Percentiles rank a stretch among this genome's conserved stretches.
These are phyloP conservation scores for Fusarium fujikuroi DNA, from an alignment of 2,329 filamentous ascomycete species.

Conservation along the genomic window DNA sequence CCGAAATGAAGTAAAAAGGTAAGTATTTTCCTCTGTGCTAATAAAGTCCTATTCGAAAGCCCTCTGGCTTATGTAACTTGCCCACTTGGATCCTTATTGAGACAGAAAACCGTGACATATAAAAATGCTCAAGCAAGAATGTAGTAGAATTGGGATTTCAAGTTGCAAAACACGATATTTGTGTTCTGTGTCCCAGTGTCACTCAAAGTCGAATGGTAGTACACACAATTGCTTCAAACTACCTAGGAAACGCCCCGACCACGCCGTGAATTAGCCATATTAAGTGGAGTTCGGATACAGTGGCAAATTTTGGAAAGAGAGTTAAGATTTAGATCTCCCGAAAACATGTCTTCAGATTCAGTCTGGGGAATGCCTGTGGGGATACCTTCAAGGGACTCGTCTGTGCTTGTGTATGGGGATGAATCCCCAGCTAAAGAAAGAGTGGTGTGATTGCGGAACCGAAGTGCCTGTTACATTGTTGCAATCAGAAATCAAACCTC, in stretches of 20 bases:
- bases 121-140: background rate
- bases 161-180: too few species aligned
- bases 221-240: background rate
- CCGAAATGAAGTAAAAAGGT: background rate
- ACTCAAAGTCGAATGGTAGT: background rate
- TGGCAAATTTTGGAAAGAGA: background rate
- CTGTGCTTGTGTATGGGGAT: slow-evolving; percentile 22
- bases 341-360: background rate
- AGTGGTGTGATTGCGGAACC: slow-evolving; percentile 25
- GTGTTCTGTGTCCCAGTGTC: background rate
- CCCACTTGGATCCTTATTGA: background rate
- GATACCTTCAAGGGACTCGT: slow-evolving; percentile 19
- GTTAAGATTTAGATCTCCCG: background rate
- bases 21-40: background rate
- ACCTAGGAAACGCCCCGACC: background rate
- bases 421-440: background rate
- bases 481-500: background rate
- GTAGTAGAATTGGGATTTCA: background rate
- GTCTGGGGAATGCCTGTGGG: slow-evolving; percentile 22
- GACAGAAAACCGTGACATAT: background rate
- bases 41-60: background rate
- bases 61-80: background rate
- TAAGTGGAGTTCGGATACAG: slow-evolving; percentile 9
- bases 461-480: background rate
- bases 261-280: background rate